Percentiles rank a stretch among this genome's conserved stretches.
Conservation (phyloP, 2,329 filamentous ascomycete genomes). For the Conoideocrella luteorostrata region DNA sequence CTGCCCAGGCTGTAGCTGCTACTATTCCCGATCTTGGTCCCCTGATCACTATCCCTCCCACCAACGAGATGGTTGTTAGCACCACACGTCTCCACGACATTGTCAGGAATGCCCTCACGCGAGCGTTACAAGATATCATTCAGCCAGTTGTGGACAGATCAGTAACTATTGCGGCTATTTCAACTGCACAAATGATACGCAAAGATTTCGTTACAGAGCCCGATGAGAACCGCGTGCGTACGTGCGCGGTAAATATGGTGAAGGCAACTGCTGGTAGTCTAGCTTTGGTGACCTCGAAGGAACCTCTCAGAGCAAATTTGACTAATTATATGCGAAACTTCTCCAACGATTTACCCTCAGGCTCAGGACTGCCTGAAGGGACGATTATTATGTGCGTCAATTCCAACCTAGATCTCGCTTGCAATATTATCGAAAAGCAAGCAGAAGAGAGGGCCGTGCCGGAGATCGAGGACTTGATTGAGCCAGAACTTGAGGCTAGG, state of each 20-base stretch:
- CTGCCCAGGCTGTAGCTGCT: slow-evolving; percentile 69
- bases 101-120: slow-evolving; percentile 77
- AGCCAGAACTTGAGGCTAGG: slow-evolving; percentile 70
- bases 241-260: slow-evolving; percentile 86
- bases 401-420: slow-evolving; percentile 90
- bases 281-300: slow-evolving; percentile 95
- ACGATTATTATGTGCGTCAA: slow-evolving; percentile 98
- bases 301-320: slow-evolving; percentile 92
- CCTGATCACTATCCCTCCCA: slow-evolving; percentile 72
- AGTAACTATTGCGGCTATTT: slow-evolving; percentile 95
- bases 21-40: slow-evolving; percentile 78
- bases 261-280: slow-evolving; percentile 90
- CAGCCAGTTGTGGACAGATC: slow-evolving; percentile 95
- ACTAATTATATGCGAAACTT: slow-evolving; percentile 85
- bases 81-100: slow-evolving; percentile 64
- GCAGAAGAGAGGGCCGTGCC: slow-evolving; percentile 88
- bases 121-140: slow-evolving; percentile 92
- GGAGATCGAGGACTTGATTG: slow-evolving; percentile 92
- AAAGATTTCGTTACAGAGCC: slow-evolving; percentile 95
- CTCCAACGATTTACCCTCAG: slow-evolving; percentile 65
- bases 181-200: slow-evolving; percentile 87
- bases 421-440: slow-evolving; percentile 88
- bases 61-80: slow-evolving; percentile 72
- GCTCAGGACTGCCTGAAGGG: slow-evolving; percentile 82
- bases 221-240: slow-evolving; percentile 79